Base-by-base conservation (phyloP, 345 rosid genomes). In the Laguncularia racemosa region DNA sequence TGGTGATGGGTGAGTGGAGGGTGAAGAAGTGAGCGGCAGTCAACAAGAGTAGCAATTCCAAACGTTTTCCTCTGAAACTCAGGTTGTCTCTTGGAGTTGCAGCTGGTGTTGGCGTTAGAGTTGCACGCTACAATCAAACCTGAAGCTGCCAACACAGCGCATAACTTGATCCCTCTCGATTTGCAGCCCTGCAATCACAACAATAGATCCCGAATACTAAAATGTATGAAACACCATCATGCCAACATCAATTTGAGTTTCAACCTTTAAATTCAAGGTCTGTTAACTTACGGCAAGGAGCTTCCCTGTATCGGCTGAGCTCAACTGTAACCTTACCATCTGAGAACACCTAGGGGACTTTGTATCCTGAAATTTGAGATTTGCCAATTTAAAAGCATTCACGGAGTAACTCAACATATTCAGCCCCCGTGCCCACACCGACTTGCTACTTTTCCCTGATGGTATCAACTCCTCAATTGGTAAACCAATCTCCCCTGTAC, bases 91-190 rank as follows among this genome's bases (percentile, higher is more conserved):
- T 33, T 33, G 40, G 40, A 33, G 40, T 33, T 33, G 40, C 63
- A 11, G 13, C 47, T 64, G 0, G 54, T 51, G 15, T 52, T 49
- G 21, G 59, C 52, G 59, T 78, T 78, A 0, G 76, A 56, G 17
- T 78, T 38, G 53, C 68, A 71, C 11, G 85, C 91, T 40, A 85
- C 71, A 59, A 87, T 73, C 71, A 87, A 56, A 54, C 78, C 95
- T 13, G 91, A 84, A 0, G 89, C 74, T 18, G 82, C 81, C 65
- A 87, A 5, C 16, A 74, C 86, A 40, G 79, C 83, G 63, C 86
- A 80, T 14, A 84, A 76, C 70, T 80, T 87, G 20, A 87, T 68
- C 46, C 85, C 83, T 65, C 76, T 80, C 59, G 74, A 70, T 59
- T 70, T 70, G 79, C 91, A 87, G 26, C 77, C 83, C 91, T 84